Percentiles rank a stretch among this genome's conserved stretches.
These are phyloP conservation scores for Gleditsia sinensis DNA, from an alignment of 306 rosid species.

Conservation along the genomic window DNA sequence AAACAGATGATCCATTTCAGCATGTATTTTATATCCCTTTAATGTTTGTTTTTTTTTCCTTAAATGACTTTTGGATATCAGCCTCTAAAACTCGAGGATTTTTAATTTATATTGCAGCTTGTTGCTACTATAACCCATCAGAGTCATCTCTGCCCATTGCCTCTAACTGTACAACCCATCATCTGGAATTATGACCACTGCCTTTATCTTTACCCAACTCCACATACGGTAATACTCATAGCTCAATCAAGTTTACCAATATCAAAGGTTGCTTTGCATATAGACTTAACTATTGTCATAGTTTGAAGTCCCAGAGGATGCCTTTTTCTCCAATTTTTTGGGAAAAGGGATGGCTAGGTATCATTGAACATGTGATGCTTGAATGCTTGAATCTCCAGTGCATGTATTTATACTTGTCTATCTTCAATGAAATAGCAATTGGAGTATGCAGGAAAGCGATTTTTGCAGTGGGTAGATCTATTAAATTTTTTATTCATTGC, in stretches of 20 bases:
- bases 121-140: conserved; percentile 96
- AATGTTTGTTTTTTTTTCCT: conserved; percentile 26
- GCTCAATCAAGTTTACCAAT: background rate
- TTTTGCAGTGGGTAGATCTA: background rate
- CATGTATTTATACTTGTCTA: background rate
- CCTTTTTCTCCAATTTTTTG: background rate
- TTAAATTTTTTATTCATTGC: background rate
- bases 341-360: background rate
- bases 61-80: conserved; percentile 12
- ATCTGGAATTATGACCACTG: conserved; percentile 90
- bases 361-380: background rate
- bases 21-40: conserved; percentile 57
- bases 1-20: conserved; percentile 84
- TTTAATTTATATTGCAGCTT: conserved; percentile 64
- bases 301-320: background rate
- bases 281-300: background rate
- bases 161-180: conserved; percentile 77
- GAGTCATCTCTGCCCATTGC: conserved; percentile 96
- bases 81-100: conserved; percentile 26
- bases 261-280: background rate
- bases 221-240: conserved; percentile 69
- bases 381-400: background rate
- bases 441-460: background rate
- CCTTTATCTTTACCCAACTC: conserved; percentile 91
- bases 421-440: background rate